phyloP scores from a whole-genome alignment of 441 rosid genomes.

The Pelargonium citronellum region DNA sequence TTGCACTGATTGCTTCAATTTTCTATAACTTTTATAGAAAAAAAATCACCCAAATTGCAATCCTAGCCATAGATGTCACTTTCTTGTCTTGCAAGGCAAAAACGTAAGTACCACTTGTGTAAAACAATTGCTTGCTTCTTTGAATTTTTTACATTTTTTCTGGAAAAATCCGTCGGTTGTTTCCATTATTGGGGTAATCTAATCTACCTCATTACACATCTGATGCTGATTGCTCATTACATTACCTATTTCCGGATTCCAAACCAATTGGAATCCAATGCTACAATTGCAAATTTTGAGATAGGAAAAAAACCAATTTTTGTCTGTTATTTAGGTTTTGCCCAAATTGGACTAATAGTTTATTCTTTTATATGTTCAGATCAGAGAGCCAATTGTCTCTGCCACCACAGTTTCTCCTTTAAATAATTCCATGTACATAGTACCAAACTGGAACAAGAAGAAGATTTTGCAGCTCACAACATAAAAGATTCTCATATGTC shows the following conservation, averaged over 20 bases:
- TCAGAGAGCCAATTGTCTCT: constrained; percentile 26
- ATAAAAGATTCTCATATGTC: too few relatives aligned
- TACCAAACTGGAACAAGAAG: too few relatives aligned
- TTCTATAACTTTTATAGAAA: background rate
- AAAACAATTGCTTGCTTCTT: background rate
- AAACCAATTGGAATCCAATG: constrained; percentile 33
- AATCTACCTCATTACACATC: background rate
- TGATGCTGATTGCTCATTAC: constrained; percentile 4
- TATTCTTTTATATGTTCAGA: constrained; percentile 14
- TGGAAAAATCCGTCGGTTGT: constrained; percentile 12
- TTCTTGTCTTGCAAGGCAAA: constrained; percentile 35
- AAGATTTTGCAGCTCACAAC: constrained; percentile 16
- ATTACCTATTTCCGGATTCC: constrained; percentile 24
- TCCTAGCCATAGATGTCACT: constrained; percentile 40
- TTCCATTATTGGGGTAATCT: constrained; percentile 24
- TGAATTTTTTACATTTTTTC: background rate
- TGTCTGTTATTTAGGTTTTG: constrained; percentile 32
- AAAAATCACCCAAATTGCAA: constrained; percentile 23
- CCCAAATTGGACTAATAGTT: constrained; percentile 13
- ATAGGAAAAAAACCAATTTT: constrained; percentile 15
- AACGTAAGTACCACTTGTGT: constrained; percentile 9
- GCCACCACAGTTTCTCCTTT: constrained; percentile 16
- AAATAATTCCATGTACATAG: constrained; percentile 14
- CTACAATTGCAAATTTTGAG: constrained; percentile 26
- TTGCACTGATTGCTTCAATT: constrained; percentile 21